A percentile compares a stretch with the other conserved stretches of the same genome.
phyloP scores from a whole-genome alignment of 2,329 filamentous ascomycete genomes.

The Dothiorella sarmentorum region DNA sequence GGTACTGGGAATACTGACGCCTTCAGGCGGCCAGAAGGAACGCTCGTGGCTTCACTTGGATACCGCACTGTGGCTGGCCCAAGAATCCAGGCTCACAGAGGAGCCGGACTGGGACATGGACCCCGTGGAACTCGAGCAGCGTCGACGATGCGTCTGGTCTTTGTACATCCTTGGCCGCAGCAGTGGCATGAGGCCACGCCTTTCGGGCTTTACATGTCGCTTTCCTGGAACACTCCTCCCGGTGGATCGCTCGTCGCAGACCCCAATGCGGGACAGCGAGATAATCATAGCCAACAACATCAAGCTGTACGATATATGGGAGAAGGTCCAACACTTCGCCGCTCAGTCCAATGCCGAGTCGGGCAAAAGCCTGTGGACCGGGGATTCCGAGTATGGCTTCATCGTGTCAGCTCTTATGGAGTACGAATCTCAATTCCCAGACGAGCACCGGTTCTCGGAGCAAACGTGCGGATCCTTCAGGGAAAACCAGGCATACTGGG shows the following conservation, averaged over 20 bases:
- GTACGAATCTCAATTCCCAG: constrained; percentile 50
- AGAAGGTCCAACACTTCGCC: background rate
- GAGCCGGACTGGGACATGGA: background rate
- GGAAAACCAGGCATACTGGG: constrained; percentile 50
- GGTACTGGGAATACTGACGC: too few relatives aligned
- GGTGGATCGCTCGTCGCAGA: background rate
- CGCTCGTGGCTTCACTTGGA: background rate
- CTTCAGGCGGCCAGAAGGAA: background rate
- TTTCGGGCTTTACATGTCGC: background rate
- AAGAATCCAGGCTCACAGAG: background rate
- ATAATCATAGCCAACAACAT: background rate
- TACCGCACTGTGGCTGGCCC: background rate
- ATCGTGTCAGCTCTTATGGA: constrained; percentile 44
- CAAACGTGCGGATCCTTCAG: constrained; percentile 42
- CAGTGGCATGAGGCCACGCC: background rate
- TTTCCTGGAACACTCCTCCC: background rate
- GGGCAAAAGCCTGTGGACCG: constrained; percentile 5
- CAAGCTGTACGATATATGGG: constrained; percentile 5
- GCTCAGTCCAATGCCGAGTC: background rate
- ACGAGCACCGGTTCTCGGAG: constrained; percentile 49
- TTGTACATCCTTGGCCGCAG: background rate
- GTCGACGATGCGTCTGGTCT: background rate
- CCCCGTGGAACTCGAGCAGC: background rate
- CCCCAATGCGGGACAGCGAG: background rate
- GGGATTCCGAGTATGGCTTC: background rate